Evolutionary conservation across 2,329 filamentous ascomycete species (phyloP).

Genomic region (Cyphellophora europaea): DNA sequence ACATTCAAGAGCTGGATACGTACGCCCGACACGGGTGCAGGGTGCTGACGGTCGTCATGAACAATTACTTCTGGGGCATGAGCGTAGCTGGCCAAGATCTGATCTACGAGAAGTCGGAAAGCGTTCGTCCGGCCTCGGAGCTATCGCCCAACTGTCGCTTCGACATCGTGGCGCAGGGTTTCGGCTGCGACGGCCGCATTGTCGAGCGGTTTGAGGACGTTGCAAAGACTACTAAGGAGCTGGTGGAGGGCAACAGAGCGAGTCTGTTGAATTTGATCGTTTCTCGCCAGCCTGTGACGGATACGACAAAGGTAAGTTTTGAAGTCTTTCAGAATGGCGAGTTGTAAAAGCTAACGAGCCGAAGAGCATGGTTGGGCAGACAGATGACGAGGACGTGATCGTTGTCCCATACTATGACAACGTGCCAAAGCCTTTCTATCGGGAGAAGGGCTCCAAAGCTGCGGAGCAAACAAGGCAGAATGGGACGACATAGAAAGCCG

Average conservation of each 20-base stretch:
- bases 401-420: conserved; percentile 43
- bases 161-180: conserved; percentile 32
- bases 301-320: conserved; percentile 8
- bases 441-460: too few relatives aligned
- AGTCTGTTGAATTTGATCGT: conserved; percentile 34
- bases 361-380: conserved; percentile 39
- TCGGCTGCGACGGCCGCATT: conserved; percentile 24
- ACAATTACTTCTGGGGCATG: conserved; percentile 40
- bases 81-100: conserved; percentile 34
- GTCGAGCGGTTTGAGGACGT: conserved; percentile 23
- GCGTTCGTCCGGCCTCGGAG: conserved; percentile 23
- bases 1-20: conserved; percentile 37
- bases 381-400: conserved; percentile 32
- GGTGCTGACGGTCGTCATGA: conserved; percentile 34
- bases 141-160: conserved; percentile 27
- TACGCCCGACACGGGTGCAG: conserved; percentile 30
- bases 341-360: conserved; percentile 19
- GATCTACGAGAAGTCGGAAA: conserved; percentile 27
- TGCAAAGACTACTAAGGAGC: conserved; percentile 22
- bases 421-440: conserved; percentile 24
- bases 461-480: too few relatives aligned
- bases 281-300: conserved; percentile 23
- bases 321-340: too few relatives aligned
- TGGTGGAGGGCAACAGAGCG: conserved; percentile 20
- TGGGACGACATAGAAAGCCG: too few relatives aligned